Evolutionary conservation across 2,329 filamentous ascomycete genomes (phyloP).

Genomic region (Phoma sp.): DNA sequence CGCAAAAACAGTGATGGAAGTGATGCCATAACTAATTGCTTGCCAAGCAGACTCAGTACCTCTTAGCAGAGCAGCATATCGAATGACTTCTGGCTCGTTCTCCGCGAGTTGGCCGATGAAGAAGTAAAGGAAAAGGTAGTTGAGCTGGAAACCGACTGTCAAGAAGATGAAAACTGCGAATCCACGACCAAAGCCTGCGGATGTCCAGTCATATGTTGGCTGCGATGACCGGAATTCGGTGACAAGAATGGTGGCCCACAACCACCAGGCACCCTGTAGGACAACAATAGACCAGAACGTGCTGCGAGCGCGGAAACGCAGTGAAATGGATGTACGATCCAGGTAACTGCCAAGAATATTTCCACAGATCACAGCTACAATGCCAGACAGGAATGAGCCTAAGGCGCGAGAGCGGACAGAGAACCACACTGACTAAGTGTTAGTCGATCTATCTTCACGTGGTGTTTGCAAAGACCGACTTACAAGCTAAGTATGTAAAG

Average conservation of each 20-base stretch:
- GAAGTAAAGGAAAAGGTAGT: constrained; percentile 79
- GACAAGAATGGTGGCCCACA: constrained; percentile 72
- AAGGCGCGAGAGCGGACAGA: constrained; percentile 72
- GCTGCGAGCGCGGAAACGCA: constrained; percentile 62
- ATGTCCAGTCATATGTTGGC: constrained; percentile 72
- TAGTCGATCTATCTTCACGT: neutral
- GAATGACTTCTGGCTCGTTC: constrained; percentile 69
- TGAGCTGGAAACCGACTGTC: constrained; percentile 72
- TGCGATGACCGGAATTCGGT: constrained; percentile 64
- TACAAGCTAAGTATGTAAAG: constrained; percentile 69
- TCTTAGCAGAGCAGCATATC: constrained; percentile 71
- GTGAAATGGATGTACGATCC: constrained; percentile 63
- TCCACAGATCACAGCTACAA: constrained; percentile 70
- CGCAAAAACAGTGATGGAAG: constrained; percentile 67
- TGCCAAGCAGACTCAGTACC: constrained; percentile 78
- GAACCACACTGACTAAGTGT: constrained; percentile 65
- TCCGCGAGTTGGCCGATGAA: constrained; percentile 71
- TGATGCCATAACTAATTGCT: constrained; percentile 74
- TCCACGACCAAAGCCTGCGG: constrained; percentile 68
- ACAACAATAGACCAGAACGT: constrained; percentile 63
- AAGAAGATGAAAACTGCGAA: constrained; percentile 75
- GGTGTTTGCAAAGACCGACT: constrained; percentile 6
- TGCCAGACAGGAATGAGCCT: constrained; percentile 73
- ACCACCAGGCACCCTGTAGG: constrained; percentile 74
- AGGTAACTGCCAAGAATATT: constrained; percentile 72